phyloP scores from a whole-genome alignment of 345 rosid species.

The Gossypium stocksii region DNA sequence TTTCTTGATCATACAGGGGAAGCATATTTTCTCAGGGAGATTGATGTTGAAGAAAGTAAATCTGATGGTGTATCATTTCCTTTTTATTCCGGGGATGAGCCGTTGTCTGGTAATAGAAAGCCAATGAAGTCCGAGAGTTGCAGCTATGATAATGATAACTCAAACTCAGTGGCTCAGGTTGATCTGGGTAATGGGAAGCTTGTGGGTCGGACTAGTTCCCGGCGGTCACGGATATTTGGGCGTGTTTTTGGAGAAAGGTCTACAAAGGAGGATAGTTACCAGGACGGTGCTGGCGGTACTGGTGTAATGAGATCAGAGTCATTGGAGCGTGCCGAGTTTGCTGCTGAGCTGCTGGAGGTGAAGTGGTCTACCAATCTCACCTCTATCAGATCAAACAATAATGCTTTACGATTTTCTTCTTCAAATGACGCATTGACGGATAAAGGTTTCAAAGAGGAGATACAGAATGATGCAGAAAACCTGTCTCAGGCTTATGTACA shows the following conservation, averaged over 20 bases:
- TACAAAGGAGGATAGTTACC: constrained; percentile 29
- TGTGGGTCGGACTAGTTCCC: constrained; percentile 39
- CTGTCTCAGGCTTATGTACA: constrained; percentile 6
- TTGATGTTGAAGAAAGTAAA: constrained; percentile 47
- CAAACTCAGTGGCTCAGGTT: constrained; percentile 17
- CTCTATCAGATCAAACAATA: constrained; percentile 29
- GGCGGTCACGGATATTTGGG: constrained; percentile 55
- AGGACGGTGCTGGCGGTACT: constrained; percentile 30
- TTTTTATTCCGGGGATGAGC: constrained; percentile 51
- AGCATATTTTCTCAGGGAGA: constrained; percentile 78
- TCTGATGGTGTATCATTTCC: constrained; percentile 39
- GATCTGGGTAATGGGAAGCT: constrained; percentile 36
- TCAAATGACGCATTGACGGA: constrained; percentile 13
- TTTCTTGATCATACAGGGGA: constrained; percentile 80
- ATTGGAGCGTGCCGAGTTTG: constrained; percentile 78
- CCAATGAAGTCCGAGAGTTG: constrained; percentile 47
- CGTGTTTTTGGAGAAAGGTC: constrained; percentile 61
- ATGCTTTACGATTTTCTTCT: constrained; percentile 20
- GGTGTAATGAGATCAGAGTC: constrained; percentile 40
- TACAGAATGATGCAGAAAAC: constrained; percentile 20
- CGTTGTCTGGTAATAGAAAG: constrained; percentile 28
- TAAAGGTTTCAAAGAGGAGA: constrained; percentile 15
- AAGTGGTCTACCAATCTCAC: constrained; percentile 82
- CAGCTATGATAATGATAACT: constrained; percentile 33
- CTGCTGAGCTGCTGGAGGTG: constrained; percentile 80